Conservation (phyloP, 2,329 filamentous ascomycete species). For the Coniosporium tulheliwenetii region DNA sequence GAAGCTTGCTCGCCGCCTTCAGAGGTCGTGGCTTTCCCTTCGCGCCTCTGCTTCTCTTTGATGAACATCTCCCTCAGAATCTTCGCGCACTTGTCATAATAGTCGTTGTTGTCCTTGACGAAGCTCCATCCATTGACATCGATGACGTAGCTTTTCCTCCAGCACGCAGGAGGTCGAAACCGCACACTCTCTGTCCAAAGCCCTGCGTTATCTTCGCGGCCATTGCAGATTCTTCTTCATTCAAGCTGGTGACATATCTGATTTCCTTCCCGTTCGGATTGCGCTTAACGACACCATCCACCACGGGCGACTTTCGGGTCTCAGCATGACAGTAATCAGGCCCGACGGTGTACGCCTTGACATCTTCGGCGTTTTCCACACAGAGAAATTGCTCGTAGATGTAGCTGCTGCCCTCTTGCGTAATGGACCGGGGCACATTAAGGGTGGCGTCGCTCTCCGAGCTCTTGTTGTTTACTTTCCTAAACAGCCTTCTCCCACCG, state of each 20-base stretch:
- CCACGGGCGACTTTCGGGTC: slow-evolving; percentile 91
- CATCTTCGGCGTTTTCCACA: slow-evolving; percentile 93
- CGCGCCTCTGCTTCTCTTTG: slow-evolving; percentile 53
- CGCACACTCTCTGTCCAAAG: slow-evolving; percentile 90
- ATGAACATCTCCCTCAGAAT: slow-evolving; percentile 84
- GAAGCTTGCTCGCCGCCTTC: slow-evolving; percentile 4
- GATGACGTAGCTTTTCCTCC: slow-evolving; percentile 86
- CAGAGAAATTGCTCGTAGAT: slow-evolving; percentile 95
- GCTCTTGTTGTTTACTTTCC: slow-evolving; percentile 98
- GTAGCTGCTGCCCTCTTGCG: slow-evolving; percentile 69
- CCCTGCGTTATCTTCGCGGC: slow-evolving; percentile 79
- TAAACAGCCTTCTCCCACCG: slow-evolving; percentile 80
- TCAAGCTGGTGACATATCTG: slow-evolving; percentile 80
- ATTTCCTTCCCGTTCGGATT: slow-evolving; percentile 97
- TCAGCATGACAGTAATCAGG: slow-evolving; percentile 89
- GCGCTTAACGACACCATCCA: slow-evolving; percentile 85
- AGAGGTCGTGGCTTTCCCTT: slow-evolving; percentile 19
- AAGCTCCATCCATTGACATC: slow-evolving; percentile 99
- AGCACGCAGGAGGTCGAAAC: slow-evolving; percentile 83
- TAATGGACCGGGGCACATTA: slow-evolving; percentile 61
- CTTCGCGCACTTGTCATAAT: slow-evolving; percentile 80
- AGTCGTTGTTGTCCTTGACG: slow-evolving; percentile 97
- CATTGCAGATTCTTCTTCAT: slow-evolving; percentile 65
- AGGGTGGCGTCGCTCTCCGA: slow-evolving; percentile 80
- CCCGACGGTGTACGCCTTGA: slow-evolving; percentile 96